Evolutionary conservation across 1,284 basidiomycete species (phyloP).

Genomic region (Cryptococcus sp.): DNA sequence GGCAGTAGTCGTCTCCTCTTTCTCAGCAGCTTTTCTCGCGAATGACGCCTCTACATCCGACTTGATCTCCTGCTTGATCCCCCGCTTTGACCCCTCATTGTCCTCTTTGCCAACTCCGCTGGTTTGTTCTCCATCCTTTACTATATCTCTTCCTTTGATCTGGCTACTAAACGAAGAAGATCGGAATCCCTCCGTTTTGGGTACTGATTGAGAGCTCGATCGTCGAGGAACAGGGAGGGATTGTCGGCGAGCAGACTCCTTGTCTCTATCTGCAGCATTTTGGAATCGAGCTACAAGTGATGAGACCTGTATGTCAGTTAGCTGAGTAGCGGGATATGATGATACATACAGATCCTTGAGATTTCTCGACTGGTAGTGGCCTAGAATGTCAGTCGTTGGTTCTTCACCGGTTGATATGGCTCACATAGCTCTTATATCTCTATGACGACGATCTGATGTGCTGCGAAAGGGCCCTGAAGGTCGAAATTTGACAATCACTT

Average conservation of each 20-base stretch:
- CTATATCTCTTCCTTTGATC: neutral
- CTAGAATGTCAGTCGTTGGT: conserved; percentile 1
- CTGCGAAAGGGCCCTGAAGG: too few relatives aligned
- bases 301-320: conserved; percentile 18
- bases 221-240: conserved; percentile 6
- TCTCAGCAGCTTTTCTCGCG: too few relatives aligned
- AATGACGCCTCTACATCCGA: too few relatives aligned
- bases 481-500: too few relatives aligned
- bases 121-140: neutral
- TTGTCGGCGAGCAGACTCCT: conserved; percentile 13
- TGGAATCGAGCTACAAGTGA: conserved; percentile 34
- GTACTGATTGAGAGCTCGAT: too few relatives aligned
- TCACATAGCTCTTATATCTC: too few relatives aligned
- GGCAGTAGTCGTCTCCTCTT: too few relatives aligned
- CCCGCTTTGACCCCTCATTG: too few relatives aligned
- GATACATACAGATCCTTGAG: conserved; percentile 25
- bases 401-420: too few relatives aligned
- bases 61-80: too few relatives aligned
- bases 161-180: neutral
- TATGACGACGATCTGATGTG: too few relatives aligned
- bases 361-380: conserved; percentile 31
- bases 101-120: too few relatives aligned
- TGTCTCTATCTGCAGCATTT: conserved; percentile 25
- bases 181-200: neutral
- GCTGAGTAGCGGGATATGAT: neutral